Base-by-base conservation (phyloP, 345 rosid genomes). In the Populus pruinosa region DNA sequence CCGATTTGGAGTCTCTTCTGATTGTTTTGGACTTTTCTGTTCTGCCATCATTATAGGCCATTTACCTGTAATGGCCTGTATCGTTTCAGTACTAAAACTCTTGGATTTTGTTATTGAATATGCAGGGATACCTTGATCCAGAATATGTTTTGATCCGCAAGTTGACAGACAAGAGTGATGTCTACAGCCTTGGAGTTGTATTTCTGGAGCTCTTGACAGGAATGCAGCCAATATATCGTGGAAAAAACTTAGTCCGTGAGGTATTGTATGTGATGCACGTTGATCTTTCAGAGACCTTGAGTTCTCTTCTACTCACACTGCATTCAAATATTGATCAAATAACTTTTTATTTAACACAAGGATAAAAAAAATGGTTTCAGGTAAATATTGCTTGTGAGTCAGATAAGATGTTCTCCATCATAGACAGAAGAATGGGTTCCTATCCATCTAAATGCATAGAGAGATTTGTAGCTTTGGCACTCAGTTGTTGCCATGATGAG, bases 131-230 rank as follows among this genome's bases (percentile, higher is more conserved):
- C 81, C 91, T 93, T 39, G 97, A 94, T 85, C 97, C 97, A 21
- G 97, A 94, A 78, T 94, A 94, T 84, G 88, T 93, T 82, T 76
- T 93, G 86, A 94, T 97, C 1, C 95, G 81, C 83, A 88, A 90
- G 86, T 79, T 94, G 87, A 94, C 98, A 0, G 97, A 94, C 80
- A 94, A 94, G 80, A 93, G 97, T 80, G 97, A 94, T 77, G 97
- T 93, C 65, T 94, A 91, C 77, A 94, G 99, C 84, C 93, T 95
- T 18, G 99, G 98, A 66, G 89, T 95, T 29, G 99, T 95, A 69
- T 88, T 95, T 81, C 76, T 95, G 78, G 97, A 91, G 93, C 89
- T 93, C 64, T 83, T 89, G 87, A 95, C 98, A 2, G 97, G 98
- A 36, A 93, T 91, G 99, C 95, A 86, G 21, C 95, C 97, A 44